Conservation (phyloP, 192 early-diverging fungal genomes). For the Coemansia sp. region DNA sequence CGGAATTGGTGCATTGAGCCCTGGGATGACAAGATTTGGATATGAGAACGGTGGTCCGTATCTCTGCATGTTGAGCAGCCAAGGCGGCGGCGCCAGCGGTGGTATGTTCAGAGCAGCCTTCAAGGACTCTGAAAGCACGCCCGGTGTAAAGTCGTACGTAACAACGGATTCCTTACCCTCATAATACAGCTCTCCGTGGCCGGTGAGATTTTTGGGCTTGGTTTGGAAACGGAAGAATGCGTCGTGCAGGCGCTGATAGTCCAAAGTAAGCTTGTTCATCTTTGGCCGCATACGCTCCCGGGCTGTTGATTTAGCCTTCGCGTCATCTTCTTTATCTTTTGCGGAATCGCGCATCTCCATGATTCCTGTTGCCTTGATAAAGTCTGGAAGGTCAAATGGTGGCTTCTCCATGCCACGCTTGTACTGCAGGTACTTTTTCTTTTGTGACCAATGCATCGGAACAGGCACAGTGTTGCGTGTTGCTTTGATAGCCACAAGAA, state of each 20-base stretch:
- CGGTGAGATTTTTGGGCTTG: slow-evolving; percentile 53
- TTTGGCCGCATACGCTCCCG: slow-evolving; percentile 88
- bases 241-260: slow-evolving; percentile 97
- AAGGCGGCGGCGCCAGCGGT: slow-evolving; percentile 90
- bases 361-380: slow-evolving; percentile 96
- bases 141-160: slow-evolving; percentile 82
- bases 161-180: slow-evolving; percentile 97
- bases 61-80: slow-evolving; percentile 98
- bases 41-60: slow-evolving; percentile 96
- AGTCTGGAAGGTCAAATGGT: slow-evolving; percentile 94
- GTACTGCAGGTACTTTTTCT: slow-evolving; percentile 94
- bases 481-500: slow-evolving; percentile 89
- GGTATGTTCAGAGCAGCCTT: slow-evolving; percentile 87
- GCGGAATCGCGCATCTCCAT: slow-evolving; percentile 92
- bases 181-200: slow-evolving; percentile 69
- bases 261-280: slow-evolving; percentile 95
- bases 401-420: slow-evolving; percentile 96
- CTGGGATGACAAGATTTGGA: slow-evolving; percentile 85
- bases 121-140: slow-evolving; percentile 80
- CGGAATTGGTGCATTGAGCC: slow-evolving; percentile 95
- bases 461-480: slow-evolving; percentile 93
- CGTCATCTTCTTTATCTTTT: slow-evolving; percentile 83
- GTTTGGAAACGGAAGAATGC: slow-evolving; percentile 97
- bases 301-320: slow-evolving; percentile 78
- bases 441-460: slow-evolving; percentile 93